These are phyloP conservation scores for Lecanicillium sp. DNA, from an alignment of 2,329 filamentous ascomycete species.

Conservation along the genomic window DNA sequence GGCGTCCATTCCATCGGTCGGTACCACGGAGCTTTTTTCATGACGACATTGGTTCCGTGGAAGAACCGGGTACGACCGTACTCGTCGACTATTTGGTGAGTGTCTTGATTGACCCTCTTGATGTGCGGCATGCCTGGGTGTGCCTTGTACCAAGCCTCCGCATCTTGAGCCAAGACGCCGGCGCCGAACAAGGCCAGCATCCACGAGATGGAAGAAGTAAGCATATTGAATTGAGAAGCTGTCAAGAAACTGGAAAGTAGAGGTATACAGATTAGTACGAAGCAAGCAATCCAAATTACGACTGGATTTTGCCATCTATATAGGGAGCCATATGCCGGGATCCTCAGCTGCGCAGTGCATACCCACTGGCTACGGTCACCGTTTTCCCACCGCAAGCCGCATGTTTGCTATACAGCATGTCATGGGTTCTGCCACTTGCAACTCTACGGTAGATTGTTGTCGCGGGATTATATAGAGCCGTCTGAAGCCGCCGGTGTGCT, in stretches of 20 bases:
- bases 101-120: conserved; percentile 15
- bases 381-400: too few relatives aligned
- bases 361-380: too few relatives aligned
- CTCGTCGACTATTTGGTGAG: conserved; percentile 18
- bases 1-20: conserved; percentile 17
- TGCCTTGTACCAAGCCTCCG: conserved; percentile 16
- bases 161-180: conserved; percentile 7
- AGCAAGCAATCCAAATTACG: too few relatives aligned
- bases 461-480: background rate
- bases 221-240: background rate
- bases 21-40: conserved; percentile 19
- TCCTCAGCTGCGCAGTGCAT: too few relatives aligned
- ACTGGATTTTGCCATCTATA: too few relatives aligned
- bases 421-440: too few relatives aligned
- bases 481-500: background rate
- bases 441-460: background rate
- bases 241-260: too few relatives aligned
- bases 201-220: background rate
- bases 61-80: conserved; percentile 18
- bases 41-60: conserved; percentile 19
- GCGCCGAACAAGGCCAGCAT: background rate
- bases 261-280: too few relatives aligned
- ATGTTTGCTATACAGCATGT: too few relatives aligned
- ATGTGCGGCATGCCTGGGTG: conserved; percentile 16
- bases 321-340: too few relatives aligned